Evolutionary conservation across 495 filamentous ascomycete genomes (phyloP).

Genomic region (Xeromyces bisporus): DNA sequence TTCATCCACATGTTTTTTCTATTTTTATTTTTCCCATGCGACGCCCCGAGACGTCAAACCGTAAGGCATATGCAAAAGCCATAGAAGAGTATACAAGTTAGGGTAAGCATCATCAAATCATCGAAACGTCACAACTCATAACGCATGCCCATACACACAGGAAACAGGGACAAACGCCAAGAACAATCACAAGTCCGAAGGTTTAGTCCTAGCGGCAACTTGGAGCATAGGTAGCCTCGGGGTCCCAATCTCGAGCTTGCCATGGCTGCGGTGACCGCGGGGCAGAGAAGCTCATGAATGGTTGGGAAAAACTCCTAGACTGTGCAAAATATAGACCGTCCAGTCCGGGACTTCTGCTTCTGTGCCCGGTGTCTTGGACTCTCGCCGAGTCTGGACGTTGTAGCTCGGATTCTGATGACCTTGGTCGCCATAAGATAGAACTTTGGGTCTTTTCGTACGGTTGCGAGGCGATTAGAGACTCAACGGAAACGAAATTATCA

Average conservation of each 20-base stretch:
- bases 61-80: too few species aligned
- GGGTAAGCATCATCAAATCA: too few species aligned
- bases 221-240: slow-evolving; percentile 20
- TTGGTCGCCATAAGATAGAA: slow-evolving; percentile 12
- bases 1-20: too few species aligned
- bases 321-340: slow-evolving; percentile 27
- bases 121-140: too few species aligned
- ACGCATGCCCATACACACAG: too few species aligned
- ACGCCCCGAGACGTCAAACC: too few species aligned
- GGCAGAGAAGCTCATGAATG: slow-evolving; percentile 41
- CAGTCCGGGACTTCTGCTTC: slow-evolving; percentile 14
- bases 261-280: slow-evolving; percentile 33
- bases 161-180: too few species aligned
- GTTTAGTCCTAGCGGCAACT: slow-evolving; percentile 7
- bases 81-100: too few species aligned
- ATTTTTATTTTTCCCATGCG: too few species aligned
- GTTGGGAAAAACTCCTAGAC: slow-evolving; percentile 37
- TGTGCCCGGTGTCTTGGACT: slow-evolving; percentile 13
- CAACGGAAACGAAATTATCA: slow-evolving; percentile 72
- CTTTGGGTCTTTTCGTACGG: slow-evolving; percentile 71
- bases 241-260: slow-evolving; percentile 22
- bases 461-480: slow-evolving; percentile 53
- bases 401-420: slow-evolving; percentile 27
- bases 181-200: too few species aligned
- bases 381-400: slow-evolving; percentile 23